A percentile compares a stretch with the other conserved stretches of the same genome.
These are phyloP conservation scores for Lagenidium giganteum DNA, from an alignment of 352 stramenopile species.

Conservation along the genomic window DNA sequence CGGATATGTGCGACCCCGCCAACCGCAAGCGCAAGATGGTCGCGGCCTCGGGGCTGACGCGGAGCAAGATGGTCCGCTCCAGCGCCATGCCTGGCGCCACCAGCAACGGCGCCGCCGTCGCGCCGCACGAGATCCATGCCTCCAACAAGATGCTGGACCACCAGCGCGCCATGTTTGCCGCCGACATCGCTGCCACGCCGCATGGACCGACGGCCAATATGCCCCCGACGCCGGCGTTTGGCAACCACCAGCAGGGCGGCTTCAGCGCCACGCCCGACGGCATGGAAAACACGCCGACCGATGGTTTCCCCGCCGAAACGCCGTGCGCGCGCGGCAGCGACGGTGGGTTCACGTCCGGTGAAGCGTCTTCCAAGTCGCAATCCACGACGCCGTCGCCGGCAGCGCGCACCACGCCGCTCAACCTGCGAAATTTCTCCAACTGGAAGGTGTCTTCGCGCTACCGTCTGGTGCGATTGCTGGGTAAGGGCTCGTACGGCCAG, in stretches of 20 bases:
- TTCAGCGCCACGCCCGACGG: constrained; percentile 54
- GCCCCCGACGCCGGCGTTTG: constrained; percentile 62
- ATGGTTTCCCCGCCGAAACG: no score
- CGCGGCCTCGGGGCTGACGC: constrained; percentile 13
- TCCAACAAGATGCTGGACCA: constrained; percentile 56
- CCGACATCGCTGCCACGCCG: constrained; percentile 56
- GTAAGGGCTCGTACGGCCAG: constrained; percentile 77
- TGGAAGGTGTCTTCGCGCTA: constrained; percentile 70
- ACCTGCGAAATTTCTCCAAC: constrained; percentile 63
- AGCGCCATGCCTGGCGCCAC: constrained; percentile 4
- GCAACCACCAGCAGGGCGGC: constrained; percentile 39
- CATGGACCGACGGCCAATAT: constrained; percentile 56
- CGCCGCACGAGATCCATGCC: no score
- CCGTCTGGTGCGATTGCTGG: constrained; percentile 58
- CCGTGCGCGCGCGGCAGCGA: constrained; percentile 17
- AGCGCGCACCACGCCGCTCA: constrained; percentile 43
- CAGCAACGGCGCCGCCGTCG: constrained; percentile 6
- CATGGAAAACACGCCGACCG: constrained; percentile 47
- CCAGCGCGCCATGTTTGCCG: constrained; percentile 54
- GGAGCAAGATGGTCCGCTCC: background rate
- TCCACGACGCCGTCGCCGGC: constrained; percentile 49
- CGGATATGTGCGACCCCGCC: no score
- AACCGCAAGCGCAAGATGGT: constrained; percentile 69
- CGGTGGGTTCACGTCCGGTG: no score
- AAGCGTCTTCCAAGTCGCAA: constrained; percentile 24